Conservation (phyloP, 768 basidiomycete genomes). For the Pisolithus albus region DNA sequence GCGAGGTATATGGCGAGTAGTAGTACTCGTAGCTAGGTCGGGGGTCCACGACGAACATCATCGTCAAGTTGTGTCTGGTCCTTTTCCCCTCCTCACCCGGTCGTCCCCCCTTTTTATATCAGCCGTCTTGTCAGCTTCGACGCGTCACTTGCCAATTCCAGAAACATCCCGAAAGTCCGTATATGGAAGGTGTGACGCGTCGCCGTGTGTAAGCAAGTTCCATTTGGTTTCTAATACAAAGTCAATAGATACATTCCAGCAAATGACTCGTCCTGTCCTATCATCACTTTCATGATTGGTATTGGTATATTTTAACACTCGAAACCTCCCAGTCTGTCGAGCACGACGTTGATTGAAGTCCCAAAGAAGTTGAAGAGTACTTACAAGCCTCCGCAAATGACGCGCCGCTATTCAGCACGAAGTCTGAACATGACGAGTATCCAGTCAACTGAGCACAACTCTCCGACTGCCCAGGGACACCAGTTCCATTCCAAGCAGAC, state of each 20-base stretch:
- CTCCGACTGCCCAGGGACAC: constrained; percentile 77
- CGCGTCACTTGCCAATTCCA: constrained; percentile 1
- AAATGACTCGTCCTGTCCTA: not conserved
- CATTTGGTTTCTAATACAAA: not conserved
- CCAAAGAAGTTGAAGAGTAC: constrained; percentile 26
- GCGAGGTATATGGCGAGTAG: not conserved
- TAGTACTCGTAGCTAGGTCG: not conserved
- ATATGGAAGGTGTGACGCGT: not conserved
- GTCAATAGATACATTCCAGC: not conserved
- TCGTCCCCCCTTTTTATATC: too few species aligned
- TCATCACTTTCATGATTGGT: constrained; percentile 11
- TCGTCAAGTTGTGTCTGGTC: not conserved
- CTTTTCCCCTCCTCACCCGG: too few species aligned
- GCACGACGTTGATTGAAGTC: not conserved
- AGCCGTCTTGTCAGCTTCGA: not conserved
- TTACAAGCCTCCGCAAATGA: constrained; percentile 73
- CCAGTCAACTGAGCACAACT: constrained; percentile 84
- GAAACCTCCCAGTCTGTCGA: constrained; percentile 73
- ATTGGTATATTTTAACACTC: constrained; percentile 68
- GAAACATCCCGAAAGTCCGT: constrained; percentile 1
- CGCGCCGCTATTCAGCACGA: constrained; percentile 63
- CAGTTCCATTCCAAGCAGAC: constrained; percentile 62
- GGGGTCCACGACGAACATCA: constrained; percentile 8
- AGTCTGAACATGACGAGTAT: constrained; percentile 72
- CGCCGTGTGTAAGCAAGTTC: not conserved